Evolutionary conservation across 768 basidiomycete genomes (phyloP).

Genomic region (Lenzites betulinus): DNA sequence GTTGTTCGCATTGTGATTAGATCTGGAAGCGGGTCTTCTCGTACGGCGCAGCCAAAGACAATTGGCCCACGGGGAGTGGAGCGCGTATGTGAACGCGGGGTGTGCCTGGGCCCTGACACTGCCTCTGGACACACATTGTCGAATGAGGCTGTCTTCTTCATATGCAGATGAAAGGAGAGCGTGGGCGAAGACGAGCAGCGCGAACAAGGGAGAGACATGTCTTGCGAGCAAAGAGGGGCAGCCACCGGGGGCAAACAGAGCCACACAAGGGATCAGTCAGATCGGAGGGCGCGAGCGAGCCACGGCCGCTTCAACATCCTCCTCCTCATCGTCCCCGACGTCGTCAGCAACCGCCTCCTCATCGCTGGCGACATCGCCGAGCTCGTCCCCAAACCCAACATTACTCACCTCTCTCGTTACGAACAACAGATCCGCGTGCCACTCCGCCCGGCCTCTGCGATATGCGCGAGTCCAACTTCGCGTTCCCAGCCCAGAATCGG

Average conservation of each 20-base stretch:
- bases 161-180: no score
- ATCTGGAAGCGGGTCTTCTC: no score
- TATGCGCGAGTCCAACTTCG: conserved; percentile 96
- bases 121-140: no score
- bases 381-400: conserved; percentile 9
- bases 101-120: no score
- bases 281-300: conserved; percentile 25
- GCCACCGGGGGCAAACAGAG: conserved; percentile 23
- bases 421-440: conserved; percentile 1
- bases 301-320: conserved; percentile 28
- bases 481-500: conserved; percentile 92
- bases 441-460: conserved; percentile 6
- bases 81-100: no score
- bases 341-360: conserved; percentile 19
- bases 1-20: no score
- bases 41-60: no score
- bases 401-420: not conserved
- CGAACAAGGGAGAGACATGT: not conserved
- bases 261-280: conserved; percentile 33
- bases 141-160: no score
- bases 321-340: conserved; percentile 23
- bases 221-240: not conserved
- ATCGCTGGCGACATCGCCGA: conserved; percentile 5
- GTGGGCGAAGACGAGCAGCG: not conserved
- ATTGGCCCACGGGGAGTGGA: no score